These are phyloP conservation scores for Fusarium agapanthi DNA, from an alignment of 2,329 filamentous ascomycete species.

Conservation along the genomic window DNA sequence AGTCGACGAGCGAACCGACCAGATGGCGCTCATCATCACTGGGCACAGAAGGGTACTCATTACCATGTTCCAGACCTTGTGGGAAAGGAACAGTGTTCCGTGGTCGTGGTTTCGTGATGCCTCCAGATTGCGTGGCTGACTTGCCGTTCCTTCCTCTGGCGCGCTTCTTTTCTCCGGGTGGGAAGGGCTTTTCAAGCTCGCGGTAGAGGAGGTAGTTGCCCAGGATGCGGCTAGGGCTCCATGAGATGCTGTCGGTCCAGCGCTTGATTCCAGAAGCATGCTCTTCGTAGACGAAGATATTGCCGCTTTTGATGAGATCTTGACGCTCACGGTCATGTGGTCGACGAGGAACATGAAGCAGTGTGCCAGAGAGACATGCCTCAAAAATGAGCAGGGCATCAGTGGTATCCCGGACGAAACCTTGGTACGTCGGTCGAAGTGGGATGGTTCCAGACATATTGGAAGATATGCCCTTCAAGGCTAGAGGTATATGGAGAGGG, in stretches of 20 bases:
- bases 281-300: constrained; percentile 92
- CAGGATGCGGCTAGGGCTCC: constrained; percentile 88
- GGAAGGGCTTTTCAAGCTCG: constrained; percentile 80
- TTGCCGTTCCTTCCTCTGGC: constrained; percentile 74
- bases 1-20: constrained; percentile 87
- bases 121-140: constrained; percentile 41
- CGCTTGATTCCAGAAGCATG: constrained; percentile 90
- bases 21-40: constrained; percentile 54
- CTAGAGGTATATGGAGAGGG: not conserved
- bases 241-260: constrained; percentile 91
- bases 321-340: constrained; percentile 86
- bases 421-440: constrained; percentile 72
- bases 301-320: constrained; percentile 81
- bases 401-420: constrained; percentile 72
- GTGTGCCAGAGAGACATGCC: constrained; percentile 73
- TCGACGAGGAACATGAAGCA: constrained; percentile 81
- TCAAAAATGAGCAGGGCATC: constrained; percentile 86
- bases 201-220: constrained; percentile 88
- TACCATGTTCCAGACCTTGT: constrained; percentile 14
- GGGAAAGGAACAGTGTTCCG: constrained; percentile 31
- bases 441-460: constrained; percentile 30
- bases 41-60: constrained; percentile 12
- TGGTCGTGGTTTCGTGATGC: constrained; percentile 46
- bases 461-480: not conserved
- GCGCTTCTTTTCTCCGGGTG: constrained; percentile 84